These are phyloP conservation scores for Penicillium ucsense DNA, from an alignment of 495 filamentous ascomycete genomes.

Conservation along the genomic window DNA sequence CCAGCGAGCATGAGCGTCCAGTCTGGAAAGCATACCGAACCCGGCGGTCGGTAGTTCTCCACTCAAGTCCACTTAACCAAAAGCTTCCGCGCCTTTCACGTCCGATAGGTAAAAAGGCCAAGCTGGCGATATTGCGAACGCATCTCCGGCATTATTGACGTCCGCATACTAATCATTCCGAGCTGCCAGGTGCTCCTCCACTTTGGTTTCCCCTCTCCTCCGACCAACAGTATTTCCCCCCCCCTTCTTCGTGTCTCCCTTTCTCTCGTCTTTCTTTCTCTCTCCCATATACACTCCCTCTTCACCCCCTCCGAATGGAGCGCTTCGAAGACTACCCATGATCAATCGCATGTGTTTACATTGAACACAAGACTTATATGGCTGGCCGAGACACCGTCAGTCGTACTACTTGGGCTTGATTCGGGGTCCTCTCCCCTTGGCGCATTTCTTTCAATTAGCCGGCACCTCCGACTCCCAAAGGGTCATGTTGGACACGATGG, in stretches of 20 bases:
- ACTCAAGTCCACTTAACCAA: no score
- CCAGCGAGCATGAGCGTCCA: no score
- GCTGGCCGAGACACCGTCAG: conserved; percentile 25
- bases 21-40: no score
- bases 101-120: conserved; percentile 21
- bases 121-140: conserved; percentile 31
- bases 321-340: not conserved
- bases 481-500: conserved; percentile 17
- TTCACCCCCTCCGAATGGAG: conserved; percentile 1
- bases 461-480: no score
- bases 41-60: no score
- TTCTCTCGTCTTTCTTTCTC: conserved; percentile 1
- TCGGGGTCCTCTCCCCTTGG: conserved; percentile 9
- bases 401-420: conserved; percentile 15
- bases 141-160: conserved; percentile 3
- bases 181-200: no score
- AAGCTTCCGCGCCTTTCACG: no score
- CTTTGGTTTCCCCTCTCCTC: no score
- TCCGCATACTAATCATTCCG: no score
- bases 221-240: no score
- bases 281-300: not conserved
- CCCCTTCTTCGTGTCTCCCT: not conserved
- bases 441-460: not conserved
- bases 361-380: conserved; percentile 18
- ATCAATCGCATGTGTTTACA: conserved; percentile 2